phyloP scores from a whole-genome alignment of 345 rosid species.

The Brassica carinata region DNA sequence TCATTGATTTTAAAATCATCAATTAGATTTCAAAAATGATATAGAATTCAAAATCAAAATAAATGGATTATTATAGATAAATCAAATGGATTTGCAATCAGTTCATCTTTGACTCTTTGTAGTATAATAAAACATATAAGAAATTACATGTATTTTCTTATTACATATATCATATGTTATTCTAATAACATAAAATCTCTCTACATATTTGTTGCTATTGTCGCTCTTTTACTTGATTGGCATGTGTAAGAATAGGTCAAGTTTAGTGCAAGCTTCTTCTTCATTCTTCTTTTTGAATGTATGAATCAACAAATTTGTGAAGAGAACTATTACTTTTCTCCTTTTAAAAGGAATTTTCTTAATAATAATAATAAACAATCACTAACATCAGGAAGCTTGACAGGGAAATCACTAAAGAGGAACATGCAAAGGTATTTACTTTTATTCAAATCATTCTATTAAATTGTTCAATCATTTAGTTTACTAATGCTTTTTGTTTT shows the following conservation, averaged over 20 bases:
- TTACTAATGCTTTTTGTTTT: too few species aligned
- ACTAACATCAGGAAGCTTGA: too few species aligned
- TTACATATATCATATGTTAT: neutral
- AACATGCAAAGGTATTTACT: too few species aligned
- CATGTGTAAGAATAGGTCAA: neutral
- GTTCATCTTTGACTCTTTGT: neutral
- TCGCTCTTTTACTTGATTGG: neutral
- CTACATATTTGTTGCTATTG: neutral
- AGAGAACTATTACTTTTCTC: neutral
- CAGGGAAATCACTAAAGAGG: too few species aligned
- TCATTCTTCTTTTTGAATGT: too few species aligned
- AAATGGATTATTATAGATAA: neutral
- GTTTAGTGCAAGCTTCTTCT: too few species aligned
- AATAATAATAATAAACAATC: too few species aligned
- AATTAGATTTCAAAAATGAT: neutral
- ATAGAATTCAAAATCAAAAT: neutral
- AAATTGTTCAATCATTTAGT: too few species aligned
- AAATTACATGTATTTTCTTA: neutral
- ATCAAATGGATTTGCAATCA: neutral
- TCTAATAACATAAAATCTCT: neutral
- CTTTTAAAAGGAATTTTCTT: too few species aligned
- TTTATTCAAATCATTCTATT: too few species aligned
- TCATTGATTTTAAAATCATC: neutral
- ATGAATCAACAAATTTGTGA: constrained; percentile 30
- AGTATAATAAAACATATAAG: neutral